Evolutionary conservation across 495 filamentous ascomycete genomes (phyloP).

Genomic region (Aspergillus saccharolyticus): DNA sequence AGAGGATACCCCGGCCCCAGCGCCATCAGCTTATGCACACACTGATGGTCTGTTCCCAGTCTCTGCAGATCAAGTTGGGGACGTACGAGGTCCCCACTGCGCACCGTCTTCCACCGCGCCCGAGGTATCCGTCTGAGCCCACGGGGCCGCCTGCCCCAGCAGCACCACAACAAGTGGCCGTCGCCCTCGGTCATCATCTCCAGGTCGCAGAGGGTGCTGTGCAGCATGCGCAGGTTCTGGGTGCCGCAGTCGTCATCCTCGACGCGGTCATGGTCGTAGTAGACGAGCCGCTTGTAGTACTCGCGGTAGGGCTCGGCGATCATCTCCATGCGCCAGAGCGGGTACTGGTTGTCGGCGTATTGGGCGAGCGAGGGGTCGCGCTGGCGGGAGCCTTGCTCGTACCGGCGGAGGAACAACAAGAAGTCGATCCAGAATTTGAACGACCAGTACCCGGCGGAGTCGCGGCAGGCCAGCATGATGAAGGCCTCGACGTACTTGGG

Average conservation of each 20-base stretch:
- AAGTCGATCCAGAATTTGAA: background rate
- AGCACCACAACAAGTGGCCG: background rate
- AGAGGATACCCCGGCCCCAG: too few relatives aligned
- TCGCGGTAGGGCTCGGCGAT: background rate
- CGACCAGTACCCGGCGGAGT: background rate
- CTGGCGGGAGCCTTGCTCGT: background rate
- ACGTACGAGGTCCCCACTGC: too few relatives aligned
- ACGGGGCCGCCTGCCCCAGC: background rate
- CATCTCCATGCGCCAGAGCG: background rate
- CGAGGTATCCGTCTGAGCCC: too few relatives aligned
- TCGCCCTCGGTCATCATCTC: background rate
- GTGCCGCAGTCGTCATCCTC: background rate
- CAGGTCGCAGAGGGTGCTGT: background rate
- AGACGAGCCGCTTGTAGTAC: background rate
- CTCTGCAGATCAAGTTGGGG: background rate
- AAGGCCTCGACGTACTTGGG: background rate
- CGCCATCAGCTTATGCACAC: background rate
- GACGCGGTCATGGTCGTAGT: background rate
- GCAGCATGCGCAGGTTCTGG: background rate
- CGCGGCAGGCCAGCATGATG: background rate
- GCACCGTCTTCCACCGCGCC: background rate
- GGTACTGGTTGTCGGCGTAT: background rate
- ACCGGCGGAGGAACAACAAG: background rate
- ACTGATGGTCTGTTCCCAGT: background rate
- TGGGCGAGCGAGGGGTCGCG: background rate